Percentiles rank a stretch among this genome's conserved stretches.
Evolutionary conservation across 148 eudicot genomes (phyloP).

Genomic region (Rhododendron henanense): DNA sequence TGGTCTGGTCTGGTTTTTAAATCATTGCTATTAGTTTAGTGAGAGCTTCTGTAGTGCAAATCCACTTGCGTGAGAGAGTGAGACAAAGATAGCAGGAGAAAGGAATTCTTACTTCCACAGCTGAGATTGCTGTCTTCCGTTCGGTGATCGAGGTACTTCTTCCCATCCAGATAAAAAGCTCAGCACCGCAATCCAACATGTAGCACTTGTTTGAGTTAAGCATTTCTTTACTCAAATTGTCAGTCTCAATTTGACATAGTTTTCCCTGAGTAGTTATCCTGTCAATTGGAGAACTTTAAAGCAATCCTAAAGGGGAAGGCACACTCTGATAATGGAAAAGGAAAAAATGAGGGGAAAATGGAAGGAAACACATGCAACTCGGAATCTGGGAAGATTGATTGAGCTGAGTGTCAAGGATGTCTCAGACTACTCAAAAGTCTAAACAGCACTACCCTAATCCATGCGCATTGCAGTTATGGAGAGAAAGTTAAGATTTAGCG

Average conservation of each 20-base stretch:
- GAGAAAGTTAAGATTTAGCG: neutral
- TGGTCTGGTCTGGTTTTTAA: neutral
- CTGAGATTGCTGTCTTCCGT: slow-evolving; percentile 49
- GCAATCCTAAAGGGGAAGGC: neutral
- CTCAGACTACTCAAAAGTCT: neutral
- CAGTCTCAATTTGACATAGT: slow-evolving; percentile 24
- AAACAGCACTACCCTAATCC: neutral
- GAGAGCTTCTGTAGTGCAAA: neutral
- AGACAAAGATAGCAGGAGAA: neutral
- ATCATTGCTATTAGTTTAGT: neutral
- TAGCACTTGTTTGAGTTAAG: slow-evolving; percentile 60
- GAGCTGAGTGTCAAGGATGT: neutral
- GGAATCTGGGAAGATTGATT: neutral
- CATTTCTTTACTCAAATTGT: slow-evolving; percentile 39
- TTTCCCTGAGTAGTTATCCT: slow-evolving; percentile 36
- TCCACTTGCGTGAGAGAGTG: neutral
- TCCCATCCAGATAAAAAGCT: slow-evolving; percentile 77
- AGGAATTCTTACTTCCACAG: slow-evolving; percentile 48
- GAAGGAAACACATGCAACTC: neutral
- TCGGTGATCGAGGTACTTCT: slow-evolving; percentile 54
- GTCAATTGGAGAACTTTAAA: slow-evolving; percentile 13
- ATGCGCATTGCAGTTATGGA: neutral
- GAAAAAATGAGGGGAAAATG: neutral
- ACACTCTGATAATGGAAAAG: neutral
- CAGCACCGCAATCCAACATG: slow-evolving; percentile 58